phyloP scores from a whole-genome alignment of 768 basidiomycete species.

The Strobilomyces confusus region DNA sequence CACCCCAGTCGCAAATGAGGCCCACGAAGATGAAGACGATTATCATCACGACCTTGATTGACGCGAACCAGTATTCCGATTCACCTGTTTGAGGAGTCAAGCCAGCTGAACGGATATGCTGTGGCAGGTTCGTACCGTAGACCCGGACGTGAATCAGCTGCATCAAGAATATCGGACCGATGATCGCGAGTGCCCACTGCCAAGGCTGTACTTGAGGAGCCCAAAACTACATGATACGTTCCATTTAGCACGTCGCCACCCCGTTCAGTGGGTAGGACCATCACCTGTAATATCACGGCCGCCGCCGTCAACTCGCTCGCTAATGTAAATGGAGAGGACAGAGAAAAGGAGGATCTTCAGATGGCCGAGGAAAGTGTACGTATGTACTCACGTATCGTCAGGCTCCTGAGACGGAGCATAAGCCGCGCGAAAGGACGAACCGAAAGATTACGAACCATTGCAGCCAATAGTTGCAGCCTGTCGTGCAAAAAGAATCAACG shows the following conservation, averaged over 20 bases:
- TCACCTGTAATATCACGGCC: constrained; percentile 46
- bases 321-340: constrained; percentile 17
- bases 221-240: constrained; percentile 34
- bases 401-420: constrained; percentile 26
- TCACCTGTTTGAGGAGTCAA: constrained; percentile 38
- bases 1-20: constrained; percentile 61
- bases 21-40: constrained; percentile 59
- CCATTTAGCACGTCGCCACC: background rate
- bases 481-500: background rate
- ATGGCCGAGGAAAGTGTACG: background rate
- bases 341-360: constrained; percentile 5
- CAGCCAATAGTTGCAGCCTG: constrained; percentile 59
- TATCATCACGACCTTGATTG: constrained; percentile 61
- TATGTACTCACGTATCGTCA: constrained; percentile 35
- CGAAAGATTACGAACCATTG: constrained; percentile 34
- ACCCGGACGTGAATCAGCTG: constrained; percentile 56
- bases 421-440: background rate
- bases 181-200: constrained; percentile 55
- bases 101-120: background rate
- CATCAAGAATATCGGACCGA: constrained; percentile 48
- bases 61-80: constrained; percentile 61
- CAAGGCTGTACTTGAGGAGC: constrained; percentile 45
- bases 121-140: constrained; percentile 39
- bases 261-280: background rate
- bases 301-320: constrained; percentile 60